Evolutionary conservation across 1,139 yeast genomes (phyloP), one percentile per base, ranked within the genome.

Genomic region (Keqinozyma sinolaborantium): DNA sequence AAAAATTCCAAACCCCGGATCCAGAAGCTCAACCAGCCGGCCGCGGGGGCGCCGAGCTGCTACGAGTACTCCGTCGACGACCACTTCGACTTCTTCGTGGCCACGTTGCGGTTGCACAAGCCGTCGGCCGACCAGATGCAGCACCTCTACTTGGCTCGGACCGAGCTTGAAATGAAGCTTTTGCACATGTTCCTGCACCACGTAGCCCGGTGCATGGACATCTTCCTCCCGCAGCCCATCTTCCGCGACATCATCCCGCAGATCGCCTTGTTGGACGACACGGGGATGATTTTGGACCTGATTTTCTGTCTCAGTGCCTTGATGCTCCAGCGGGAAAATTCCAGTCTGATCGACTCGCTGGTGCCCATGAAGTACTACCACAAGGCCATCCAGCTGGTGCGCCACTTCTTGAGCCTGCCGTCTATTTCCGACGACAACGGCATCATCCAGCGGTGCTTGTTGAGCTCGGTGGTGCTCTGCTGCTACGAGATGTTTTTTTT

Each of bases 401-500:
- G 64, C 24, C 46, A 56, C 25, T 48, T 58, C 30, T 43, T 59
- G 29, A 54, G 58, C 26, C 35, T 48, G 9, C 53, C 58, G 2
- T 51, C 43, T 5, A 42, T 44, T 19, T 58, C 54, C 15, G 49
- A 44, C 13, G 46, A 50, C 25, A 54, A 51, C 13, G 64, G 63
- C 2, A 48, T 56, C 7, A 54, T 59, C 21, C 56, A 64, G 4
- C 44, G 69, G 23, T 64, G 70, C 35, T 48, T 65, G 21, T 41
- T 64, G 18, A 61, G 68, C 38, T 60, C 70, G 0, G 54, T 56
- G 16, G 41, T 65, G n/a, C 49, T 65, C 15, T 62, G 70, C 29
- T 53, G 64, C 11, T 63, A 62, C 40, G 72, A 65, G 40, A 48
- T 62, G 43, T 59, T 58, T 33, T 63, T 62, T 32, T 58, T 60